Base-by-base conservation (phyloP, 1,284 basidiomycete genomes). In the Heterobasidion irregulare region DNA sequence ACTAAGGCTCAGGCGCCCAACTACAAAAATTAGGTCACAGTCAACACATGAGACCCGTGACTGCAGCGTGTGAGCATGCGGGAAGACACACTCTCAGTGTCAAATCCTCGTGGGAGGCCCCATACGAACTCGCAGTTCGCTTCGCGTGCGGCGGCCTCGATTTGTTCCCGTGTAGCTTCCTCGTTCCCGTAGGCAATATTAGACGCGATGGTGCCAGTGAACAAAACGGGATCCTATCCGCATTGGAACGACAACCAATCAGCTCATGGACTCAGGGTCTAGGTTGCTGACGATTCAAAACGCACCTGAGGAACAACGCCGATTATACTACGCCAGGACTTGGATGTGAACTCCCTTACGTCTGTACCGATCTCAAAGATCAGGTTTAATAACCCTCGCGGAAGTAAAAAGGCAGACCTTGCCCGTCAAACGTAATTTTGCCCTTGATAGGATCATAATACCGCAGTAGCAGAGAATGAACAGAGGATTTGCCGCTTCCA, bases 71-170 rank as follows among this genome's bases (percentile, higher is more conserved):
- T 26, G 26, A 26, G 26, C 26, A 26, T 26, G 26, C 26, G 26
- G 26, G n/a, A 19, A 45, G 1, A 67, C 78, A 59, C 59, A 86
- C 84, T 84, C 59, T 81, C 73, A 0, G 90, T 92, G 59, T 91
- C 86, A 58, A 90, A 87, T 0, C 87, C 92, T 55, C 92, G 77
- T 10, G 95, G 94, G 75, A 99, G 83, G 2, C 86, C 84, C 82
- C 91, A 90, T 46, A 99, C 87, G 66, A 98, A 99, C 63, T 96
- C 93, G 69, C 96, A 98, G 65, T 98, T 97, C 3, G 96, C 95
- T 59, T 90, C 80, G 10, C 86, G 75, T 0, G 95, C 95, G 0
- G 94, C 96, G 19, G 84, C 75, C 68, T 95, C 91, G 41, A 99
- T 91, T 56, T 97, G 81, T 58, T 85, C 83, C 33, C 88, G 78